Conservation (phyloP, 192 early-diverging fungal species). For the Linnemannia schmuckeri region DNA sequence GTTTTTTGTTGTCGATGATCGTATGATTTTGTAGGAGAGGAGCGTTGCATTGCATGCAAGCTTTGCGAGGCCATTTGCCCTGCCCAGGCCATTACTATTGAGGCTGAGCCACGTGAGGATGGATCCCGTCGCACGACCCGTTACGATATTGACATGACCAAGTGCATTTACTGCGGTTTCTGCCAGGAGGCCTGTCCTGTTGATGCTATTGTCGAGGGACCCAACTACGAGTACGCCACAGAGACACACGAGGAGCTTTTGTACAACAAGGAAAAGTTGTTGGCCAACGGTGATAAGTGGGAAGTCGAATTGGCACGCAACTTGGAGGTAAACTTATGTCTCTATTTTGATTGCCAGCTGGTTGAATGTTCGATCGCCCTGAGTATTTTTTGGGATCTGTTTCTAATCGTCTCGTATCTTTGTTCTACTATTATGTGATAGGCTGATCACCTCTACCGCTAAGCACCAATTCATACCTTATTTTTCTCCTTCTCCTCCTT, state of each 20-base stretch:
- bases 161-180: slow-evolving; percentile 97
- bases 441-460: slow-evolving; percentile 74
- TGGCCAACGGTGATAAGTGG: slow-evolving; percentile 99
- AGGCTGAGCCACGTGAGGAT: slow-evolving; percentile 96
- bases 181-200: slow-evolving; percentile 98
- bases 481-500: neutral
- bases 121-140: slow-evolving; percentile 94
- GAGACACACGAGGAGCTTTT: slow-evolving; percentile 98
- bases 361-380: too few relatives aligned
- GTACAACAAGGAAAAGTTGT: slow-evolving; percentile 98
- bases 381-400: neutral
- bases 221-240: slow-evolving; percentile 96
- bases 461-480: slow-evolving; percentile 22
- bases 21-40: slow-evolving; percentile 76
- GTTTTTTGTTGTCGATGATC: neutral
- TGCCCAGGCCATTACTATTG: slow-evolving; percentile 98
- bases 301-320: slow-evolving; percentile 92
- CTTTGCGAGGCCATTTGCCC: slow-evolving; percentile 98
- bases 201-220: slow-evolving; percentile 98
- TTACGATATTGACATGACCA: slow-evolving; percentile 99
- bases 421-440: neutral
- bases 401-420: neutral
- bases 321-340: slow-evolving; percentile 49
- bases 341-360: neutral
- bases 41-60: slow-evolving; percentile 99